Evolutionary conservation across 495 filamentous ascomycete species (phyloP).

Genomic region (Thozetella sp.): DNA sequence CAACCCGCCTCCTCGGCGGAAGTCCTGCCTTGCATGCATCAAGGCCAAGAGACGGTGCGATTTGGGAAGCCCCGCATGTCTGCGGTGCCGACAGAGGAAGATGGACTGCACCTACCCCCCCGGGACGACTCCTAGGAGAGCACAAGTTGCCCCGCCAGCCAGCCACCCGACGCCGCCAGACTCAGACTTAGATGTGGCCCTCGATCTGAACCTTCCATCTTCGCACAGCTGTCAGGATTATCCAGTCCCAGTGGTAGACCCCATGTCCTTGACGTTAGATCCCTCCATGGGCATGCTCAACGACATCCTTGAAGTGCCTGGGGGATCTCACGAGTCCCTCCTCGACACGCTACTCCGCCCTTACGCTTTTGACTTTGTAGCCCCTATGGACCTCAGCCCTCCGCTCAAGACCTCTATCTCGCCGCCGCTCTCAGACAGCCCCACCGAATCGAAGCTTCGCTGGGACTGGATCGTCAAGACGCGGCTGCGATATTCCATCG

Average conservation of each 20-base stretch:
- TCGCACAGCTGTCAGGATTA: not conserved
- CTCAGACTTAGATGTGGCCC: not conserved
- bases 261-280: not conserved
- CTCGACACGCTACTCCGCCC: no score
- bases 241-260: not conserved
- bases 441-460: not conserved
- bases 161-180: not conserved
- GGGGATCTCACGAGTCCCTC: not conserved
- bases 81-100: conserved; percentile 42
- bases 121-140: conserved; percentile 6
- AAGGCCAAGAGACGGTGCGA: conserved; percentile 56
- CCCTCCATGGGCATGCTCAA: not conserved
- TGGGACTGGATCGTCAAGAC: conserved; percentile 17
- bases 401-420: conserved; percentile 4
- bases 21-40: conserved; percentile 54
- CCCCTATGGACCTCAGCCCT: conserved; percentile 2
- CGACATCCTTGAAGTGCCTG: not conserved
- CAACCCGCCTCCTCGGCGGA: conserved; percentile 46
- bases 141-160: not conserved
- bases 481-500: conserved; percentile 46
- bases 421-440: conserved; percentile 4
- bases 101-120: conserved; percentile 45
- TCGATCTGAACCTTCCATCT: not conserved
- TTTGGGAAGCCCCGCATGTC: conserved; percentile 45
- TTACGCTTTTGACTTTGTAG: not conserved